Evolutionary conservation across 768 basidiomycete genomes (phyloP).

Genomic region (Mycena vitilis): DNA sequence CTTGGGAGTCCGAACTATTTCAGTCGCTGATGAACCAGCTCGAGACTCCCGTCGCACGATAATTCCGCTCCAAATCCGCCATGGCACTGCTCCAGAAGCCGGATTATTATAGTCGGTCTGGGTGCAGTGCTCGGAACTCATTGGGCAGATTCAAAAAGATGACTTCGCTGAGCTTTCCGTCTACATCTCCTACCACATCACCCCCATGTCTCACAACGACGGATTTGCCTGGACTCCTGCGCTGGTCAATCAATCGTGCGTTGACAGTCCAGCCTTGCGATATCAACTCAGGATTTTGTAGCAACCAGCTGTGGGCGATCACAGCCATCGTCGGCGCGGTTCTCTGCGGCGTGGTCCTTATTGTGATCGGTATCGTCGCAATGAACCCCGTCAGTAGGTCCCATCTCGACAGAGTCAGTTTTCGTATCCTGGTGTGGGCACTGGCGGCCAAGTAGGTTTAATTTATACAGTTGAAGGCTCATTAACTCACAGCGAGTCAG

Average conservation of each 20-base stretch:
- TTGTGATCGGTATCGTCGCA: constrained; percentile 29
- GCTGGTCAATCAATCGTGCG: constrained; percentile 11
- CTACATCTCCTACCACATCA: too few species aligned
- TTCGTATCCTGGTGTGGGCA: constrained; percentile 37
- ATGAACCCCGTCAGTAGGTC: constrained; percentile 24
- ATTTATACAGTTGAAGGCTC: background rate
- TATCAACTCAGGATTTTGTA: background rate
- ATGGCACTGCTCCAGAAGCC: too few species aligned
- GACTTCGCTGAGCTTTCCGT: too few species aligned
- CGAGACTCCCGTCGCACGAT: too few species aligned
- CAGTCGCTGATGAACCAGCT: too few species aligned
- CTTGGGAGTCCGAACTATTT: too few species aligned
- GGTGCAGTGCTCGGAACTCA: too few species aligned
- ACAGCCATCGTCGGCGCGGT: constrained; percentile 31
- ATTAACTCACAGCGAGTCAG: constrained; percentile 10
- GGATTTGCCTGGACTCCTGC: constrained; percentile 14
- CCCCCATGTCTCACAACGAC: constrained; percentile 5
- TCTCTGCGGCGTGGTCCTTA: constrained; percentile 36
- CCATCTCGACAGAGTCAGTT: constrained; percentile 39
- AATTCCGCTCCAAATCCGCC: too few species aligned
- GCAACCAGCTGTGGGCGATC: constrained; percentile 20
- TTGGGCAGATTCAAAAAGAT: too few species aligned
- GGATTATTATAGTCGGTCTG: too few species aligned
- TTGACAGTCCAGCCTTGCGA: background rate
- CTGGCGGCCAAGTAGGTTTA: constrained; percentile 38